These are phyloP conservation scores for Ganoderma leucocontextum DNA, from an alignment of 1,284 basidiomycete species.

Conservation along the genomic window DNA sequence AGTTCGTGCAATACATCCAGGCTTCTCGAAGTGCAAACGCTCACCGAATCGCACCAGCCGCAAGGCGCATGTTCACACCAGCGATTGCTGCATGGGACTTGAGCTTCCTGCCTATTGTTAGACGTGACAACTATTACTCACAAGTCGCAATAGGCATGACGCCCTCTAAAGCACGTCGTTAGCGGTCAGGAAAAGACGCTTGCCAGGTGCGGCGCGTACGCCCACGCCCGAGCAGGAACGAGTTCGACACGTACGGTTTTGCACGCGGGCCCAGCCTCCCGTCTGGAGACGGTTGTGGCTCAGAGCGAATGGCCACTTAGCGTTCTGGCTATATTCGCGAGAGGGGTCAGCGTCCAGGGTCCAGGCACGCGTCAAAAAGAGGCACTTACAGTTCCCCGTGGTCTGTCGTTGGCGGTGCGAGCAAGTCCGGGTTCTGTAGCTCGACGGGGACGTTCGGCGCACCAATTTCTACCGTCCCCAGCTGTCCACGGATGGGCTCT, in stretches of 20 bases:
- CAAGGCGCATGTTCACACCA: conserved; percentile 74
- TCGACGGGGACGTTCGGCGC: conserved; percentile 62
- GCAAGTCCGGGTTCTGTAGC: conserved; percentile 65
- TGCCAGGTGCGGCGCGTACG: background rate
- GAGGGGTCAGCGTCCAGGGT: background rate
- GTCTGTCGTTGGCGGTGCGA: conserved; percentile 74
- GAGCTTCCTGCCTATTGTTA: background rate
- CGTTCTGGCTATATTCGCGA: conserved; percentile 52
- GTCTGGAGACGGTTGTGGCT: conserved; percentile 75
- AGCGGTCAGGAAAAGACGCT: background rate
- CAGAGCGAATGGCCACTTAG: conserved; percentile 76
- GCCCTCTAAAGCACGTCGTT: conserved; percentile 45
- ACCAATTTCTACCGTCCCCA: conserved; percentile 63
- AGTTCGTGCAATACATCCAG: conserved; percentile 6
- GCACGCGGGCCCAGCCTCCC: conserved; percentile 77
- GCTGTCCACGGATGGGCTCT: conserved; percentile 48
- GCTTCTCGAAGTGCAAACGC: conserved; percentile 23
- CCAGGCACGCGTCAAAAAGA: background rate
- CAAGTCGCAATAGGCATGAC: conserved; percentile 69
- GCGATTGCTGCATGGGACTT: conserved; percentile 55
- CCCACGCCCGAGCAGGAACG: background rate
- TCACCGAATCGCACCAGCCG: conserved; percentile 69
- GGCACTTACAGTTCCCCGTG: conserved; percentile 62
- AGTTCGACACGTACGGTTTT: conserved; percentile 57
- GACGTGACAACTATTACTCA: conserved; percentile 38